These are phyloP conservation scores for Chlamydomonas reinhardtii DNA, from an alignment of 163 green algal species.

Conservation along the genomic window DNA sequence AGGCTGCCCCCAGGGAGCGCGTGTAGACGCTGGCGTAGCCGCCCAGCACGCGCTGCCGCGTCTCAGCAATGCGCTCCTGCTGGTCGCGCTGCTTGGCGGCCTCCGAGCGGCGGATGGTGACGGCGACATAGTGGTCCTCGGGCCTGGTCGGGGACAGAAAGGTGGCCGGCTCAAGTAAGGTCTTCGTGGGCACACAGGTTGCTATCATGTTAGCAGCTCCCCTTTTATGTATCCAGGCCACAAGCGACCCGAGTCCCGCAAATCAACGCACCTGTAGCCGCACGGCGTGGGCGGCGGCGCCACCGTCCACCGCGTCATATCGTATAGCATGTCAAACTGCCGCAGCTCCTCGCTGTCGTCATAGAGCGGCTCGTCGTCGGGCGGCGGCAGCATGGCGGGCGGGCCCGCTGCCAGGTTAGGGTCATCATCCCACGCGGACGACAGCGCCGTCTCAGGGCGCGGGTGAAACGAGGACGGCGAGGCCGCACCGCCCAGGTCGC, in stretches of 20 bases:
- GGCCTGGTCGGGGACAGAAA: neutral
- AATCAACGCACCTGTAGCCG: constrained; percentile 3
- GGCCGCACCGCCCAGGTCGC: too few relatives aligned
- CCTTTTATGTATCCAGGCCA: too few relatives aligned
- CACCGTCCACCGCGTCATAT: constrained; percentile 33
- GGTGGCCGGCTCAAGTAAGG: too few relatives aligned
- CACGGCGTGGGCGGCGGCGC: constrained; percentile 33
- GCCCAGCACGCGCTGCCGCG: neutral
- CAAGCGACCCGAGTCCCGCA: too few relatives aligned
- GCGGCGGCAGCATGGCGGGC: neutral
- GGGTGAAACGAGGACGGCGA: too few relatives aligned
- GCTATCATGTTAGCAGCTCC: too few relatives aligned
- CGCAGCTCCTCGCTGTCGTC: neutral
- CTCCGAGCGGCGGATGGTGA: constrained; percentile 29
- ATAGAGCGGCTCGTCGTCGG: neutral
- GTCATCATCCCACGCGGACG: neutral
- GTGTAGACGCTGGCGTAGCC: neutral
- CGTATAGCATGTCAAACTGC: constrained; percentile 46
- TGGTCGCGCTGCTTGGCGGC: constrained; percentile 17
- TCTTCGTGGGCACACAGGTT: too few relatives aligned
- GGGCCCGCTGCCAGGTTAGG: too few relatives aligned
- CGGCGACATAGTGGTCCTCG: neutral
- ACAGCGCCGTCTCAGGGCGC: neutral
- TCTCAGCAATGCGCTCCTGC: neutral
- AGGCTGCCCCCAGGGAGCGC: neutral